A percentile compares a stretch with the other conserved stretches of the same genome.
Evolutionary conservation across 441 rosid species (phyloP).

Genomic region (Eruca vesicaria): DNA sequence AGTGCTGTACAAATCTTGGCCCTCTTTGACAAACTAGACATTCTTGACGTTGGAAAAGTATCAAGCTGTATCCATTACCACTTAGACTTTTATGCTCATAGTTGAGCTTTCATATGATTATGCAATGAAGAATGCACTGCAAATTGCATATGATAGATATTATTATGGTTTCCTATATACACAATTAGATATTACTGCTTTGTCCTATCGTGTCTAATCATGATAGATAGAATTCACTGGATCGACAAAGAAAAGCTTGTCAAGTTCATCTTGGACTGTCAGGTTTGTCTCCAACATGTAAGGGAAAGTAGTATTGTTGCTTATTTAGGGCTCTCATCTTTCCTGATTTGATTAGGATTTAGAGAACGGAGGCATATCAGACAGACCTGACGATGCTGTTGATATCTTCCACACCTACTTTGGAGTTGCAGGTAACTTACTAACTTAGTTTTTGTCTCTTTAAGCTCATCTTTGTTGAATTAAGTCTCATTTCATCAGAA

Average conservation of each 20-base stretch:
- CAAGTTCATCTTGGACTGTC: constrained; percentile 76
- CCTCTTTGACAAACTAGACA: constrained; percentile 69
- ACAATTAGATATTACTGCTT: constrained; percentile 54
- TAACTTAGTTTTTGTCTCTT: not conserved
- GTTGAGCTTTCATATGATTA: not conserved
- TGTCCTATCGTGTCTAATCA: constrained; percentile 84
- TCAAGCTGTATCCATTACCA: constrained; percentile 72
- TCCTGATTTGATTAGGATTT: constrained; percentile 46
- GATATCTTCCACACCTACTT: constrained; percentile 90
- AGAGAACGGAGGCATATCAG: constrained; percentile 89
- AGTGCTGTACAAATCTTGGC: constrained; percentile 89
- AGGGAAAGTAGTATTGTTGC: too few relatives aligned
- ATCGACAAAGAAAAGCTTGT: constrained; percentile 75
- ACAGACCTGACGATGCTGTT: constrained; percentile 88
- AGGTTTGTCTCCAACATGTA: constrained; percentile 49
- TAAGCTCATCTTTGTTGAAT: not conserved
- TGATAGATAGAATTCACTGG: constrained; percentile 94
- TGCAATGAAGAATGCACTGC: too few relatives aligned
- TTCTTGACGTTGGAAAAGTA: constrained; percentile 67
- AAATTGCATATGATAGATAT: too few relatives aligned
- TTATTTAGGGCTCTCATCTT: not conserved
- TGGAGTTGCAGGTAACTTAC: constrained; percentile 80
- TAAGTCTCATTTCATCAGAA: not conserved
- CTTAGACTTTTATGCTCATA: not conserved
- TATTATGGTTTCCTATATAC: constrained; percentile 39